Evolutionary conservation across 139 green algal genomes (phyloP), one percentile per base, ranked within the genome.

Genomic region (Asterochloris erici): DNA sequence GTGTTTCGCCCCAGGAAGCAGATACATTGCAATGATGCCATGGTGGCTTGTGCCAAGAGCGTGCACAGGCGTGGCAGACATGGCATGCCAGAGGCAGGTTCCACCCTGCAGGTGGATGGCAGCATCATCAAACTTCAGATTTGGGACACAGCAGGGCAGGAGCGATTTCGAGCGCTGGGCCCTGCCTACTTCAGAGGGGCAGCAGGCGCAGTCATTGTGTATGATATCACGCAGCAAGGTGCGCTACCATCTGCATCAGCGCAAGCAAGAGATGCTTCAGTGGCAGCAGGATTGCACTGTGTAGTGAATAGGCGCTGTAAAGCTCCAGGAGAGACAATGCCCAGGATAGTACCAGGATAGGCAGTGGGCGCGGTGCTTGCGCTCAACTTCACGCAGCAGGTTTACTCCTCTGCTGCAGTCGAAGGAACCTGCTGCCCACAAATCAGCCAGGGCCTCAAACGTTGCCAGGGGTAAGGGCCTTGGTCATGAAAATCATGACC

Each of bases 111-210:
- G 90, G 78, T 93, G 23, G 86, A 93, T 21, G 84, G 83, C 11
- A 92, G 90, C 77, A 90, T 84, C 24, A 87, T 93, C 78, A 93
- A 93, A 81, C 88, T 88, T 71, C 89, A 93, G 84, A 93, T 92
- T 64, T 93, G 89, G 89, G 89, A 93, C 68, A 93, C 89, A 11
- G 88, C 88, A 77, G 87, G 87, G 23, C 86, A 90, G 71, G 87
- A 91, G 83, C 78, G 86, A 1, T 93, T 92, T 78, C 61, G 89
- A 26, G 89, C 89, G 28, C 91, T 93, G 66, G 92, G 88, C 69
- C 91, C 84, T 66, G 89, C 89, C 12, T 93, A 93, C 83, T 93
- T 92, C 86, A 79, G 89, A 19, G 89, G 89, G 12, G 89, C 89
- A 29, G 86, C 91, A 1, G 89, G 89, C 15, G 88, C 88, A 14